These are phyloP conservation scores for Coemansia sp. DNA, from an alignment of 192 early-diverging fungal species.

Conservation along the genomic window DNA sequence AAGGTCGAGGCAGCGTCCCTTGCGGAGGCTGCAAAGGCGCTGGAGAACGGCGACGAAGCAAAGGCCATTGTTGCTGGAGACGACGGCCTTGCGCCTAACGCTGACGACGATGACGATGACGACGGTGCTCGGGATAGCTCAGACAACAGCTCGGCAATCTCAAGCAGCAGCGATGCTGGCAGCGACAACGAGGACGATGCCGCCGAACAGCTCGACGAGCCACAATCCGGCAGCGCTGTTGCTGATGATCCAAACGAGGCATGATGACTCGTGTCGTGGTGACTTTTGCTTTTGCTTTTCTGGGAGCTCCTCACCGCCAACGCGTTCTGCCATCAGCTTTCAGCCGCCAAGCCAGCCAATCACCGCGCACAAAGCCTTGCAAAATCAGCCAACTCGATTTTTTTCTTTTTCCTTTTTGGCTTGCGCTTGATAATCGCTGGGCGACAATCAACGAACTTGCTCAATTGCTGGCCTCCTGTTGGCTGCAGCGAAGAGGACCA, in stretches of 20 bases:
- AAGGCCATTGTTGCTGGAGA: conserved; percentile 63
- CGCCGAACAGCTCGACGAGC: not conserved
- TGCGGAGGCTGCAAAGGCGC: not conserved
- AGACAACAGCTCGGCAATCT: conserved; percentile 2
- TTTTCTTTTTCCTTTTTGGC: not conserved
- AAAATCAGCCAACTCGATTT: conserved; percentile 20
- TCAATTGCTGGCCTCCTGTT: too few species aligned
- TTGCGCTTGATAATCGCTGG: not conserved
- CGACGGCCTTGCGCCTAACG: conserved; percentile 53
- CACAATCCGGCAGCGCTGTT: not conserved
- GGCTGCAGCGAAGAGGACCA: too few species aligned
- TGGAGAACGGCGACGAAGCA: not conserved
- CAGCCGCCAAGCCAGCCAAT: conserved; percentile 15
- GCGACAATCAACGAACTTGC: too few species aligned
- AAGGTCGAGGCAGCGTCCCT: not conserved
- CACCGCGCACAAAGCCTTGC: not conserved
- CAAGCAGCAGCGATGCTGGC: not conserved
- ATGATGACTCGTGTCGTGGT: not conserved
- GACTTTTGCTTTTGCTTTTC: not conserved
- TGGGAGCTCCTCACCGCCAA: not conserved
- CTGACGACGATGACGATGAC: not conserved
- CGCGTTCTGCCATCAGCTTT: too few species aligned
- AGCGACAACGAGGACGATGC: conserved; percentile 9
- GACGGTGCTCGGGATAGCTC: not conserved
- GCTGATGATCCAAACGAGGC: not conserved